Evolutionary conservation across 1,284 basidiomycete genomes (phyloP).

Genomic region (Serendipita sp.): DNA sequence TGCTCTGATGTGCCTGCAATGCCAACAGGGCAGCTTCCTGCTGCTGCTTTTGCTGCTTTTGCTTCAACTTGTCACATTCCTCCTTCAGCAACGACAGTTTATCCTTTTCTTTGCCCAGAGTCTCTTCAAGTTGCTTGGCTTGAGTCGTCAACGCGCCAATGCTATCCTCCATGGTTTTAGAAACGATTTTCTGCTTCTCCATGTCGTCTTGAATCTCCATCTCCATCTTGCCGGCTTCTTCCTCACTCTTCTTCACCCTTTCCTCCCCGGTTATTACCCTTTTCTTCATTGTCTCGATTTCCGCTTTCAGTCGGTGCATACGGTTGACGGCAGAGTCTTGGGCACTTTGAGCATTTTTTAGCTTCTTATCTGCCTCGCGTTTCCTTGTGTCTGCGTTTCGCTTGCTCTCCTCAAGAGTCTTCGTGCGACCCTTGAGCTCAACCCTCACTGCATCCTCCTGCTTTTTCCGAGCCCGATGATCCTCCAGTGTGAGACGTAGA

Average conservation of each 20-base stretch:
- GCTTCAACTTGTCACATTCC: not conserved
- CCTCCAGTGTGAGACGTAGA: conserved; percentile 61
- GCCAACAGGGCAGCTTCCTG: not conserved
- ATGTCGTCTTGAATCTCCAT: conserved; percentile 34
- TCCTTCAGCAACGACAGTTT: not conserved
- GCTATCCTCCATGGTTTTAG: not conserved
- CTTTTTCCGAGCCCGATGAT: conserved; percentile 61
- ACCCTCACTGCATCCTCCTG: conserved; percentile 67
- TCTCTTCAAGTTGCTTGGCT: conserved; percentile 1
- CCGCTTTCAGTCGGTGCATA: conserved; percentile 50
- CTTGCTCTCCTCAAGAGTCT: conserved; percentile 75
- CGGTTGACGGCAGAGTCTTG: conserved; percentile 52
- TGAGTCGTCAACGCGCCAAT: not conserved
- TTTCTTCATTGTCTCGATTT: conserved; percentile 48
- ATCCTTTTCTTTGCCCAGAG: not conserved
- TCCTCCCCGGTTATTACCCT: conserved; percentile 38
- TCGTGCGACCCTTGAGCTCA: conserved; percentile 71
- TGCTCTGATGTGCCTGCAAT: not conserved
- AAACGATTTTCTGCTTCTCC: not conserved
- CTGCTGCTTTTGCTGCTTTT: not conserved
- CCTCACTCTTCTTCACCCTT: conserved; percentile 29
- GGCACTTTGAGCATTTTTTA: conserved; percentile 52
- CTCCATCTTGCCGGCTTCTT: conserved; percentile 23
- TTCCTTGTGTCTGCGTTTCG: conserved; percentile 65
- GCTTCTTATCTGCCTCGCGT: conserved; percentile 76